phyloP scores from a whole-genome alignment of 2,329 filamentous ascomycete genomes.

The Laburnicola sp. region DNA sequence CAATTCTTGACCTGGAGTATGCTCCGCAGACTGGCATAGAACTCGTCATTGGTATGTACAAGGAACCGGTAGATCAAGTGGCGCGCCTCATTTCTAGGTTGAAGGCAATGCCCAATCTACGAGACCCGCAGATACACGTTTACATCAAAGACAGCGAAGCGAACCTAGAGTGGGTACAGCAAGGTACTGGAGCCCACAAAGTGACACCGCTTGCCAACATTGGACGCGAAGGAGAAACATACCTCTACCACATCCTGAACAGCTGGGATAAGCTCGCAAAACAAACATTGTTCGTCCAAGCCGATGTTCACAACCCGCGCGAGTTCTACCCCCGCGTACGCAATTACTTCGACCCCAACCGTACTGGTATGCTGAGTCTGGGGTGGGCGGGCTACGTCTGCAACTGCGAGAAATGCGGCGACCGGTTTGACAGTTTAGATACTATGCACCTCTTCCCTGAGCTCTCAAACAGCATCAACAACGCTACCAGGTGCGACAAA shows the following conservation, averaged over 20 bases:
- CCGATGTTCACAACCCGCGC: constrained; percentile 44
- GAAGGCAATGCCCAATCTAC: constrained; percentile 19
- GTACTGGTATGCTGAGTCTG: constrained; percentile 52
- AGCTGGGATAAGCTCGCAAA: constrained; percentile 48
- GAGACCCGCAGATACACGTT: constrained; percentile 24
- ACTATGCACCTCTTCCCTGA: constrained; percentile 42
- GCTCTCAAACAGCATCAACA: constrained; percentile 34
- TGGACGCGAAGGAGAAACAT: constrained; percentile 52
- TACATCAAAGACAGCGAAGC: constrained; percentile 36
- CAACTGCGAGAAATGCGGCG: constrained; percentile 45
- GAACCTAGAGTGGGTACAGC: constrained; percentile 18
- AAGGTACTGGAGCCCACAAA: constrained; percentile 23
- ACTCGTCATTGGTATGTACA: constrained; percentile 46
- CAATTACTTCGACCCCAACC: constrained; percentile 42
- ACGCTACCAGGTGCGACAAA: constrained; percentile 29
- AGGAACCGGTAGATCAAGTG: constrained; percentile 35
- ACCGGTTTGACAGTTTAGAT: constrained; percentile 47
- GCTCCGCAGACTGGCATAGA: constrained; percentile 26
- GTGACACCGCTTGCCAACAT: constrained; percentile 40
- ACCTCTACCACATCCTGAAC: constrained; percentile 51
- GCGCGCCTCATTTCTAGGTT: constrained; percentile 23
- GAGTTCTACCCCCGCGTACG: constrained; percentile 43
- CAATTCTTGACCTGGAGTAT: constrained; percentile 25
- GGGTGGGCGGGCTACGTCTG: constrained; percentile 46
- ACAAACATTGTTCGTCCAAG: constrained; percentile 55